A percentile compares a stretch with the other conserved stretches of the same genome.
phyloP scores from a whole-genome alignment of 129 eudicot genomes.

The Apium graveolens region DNA sequence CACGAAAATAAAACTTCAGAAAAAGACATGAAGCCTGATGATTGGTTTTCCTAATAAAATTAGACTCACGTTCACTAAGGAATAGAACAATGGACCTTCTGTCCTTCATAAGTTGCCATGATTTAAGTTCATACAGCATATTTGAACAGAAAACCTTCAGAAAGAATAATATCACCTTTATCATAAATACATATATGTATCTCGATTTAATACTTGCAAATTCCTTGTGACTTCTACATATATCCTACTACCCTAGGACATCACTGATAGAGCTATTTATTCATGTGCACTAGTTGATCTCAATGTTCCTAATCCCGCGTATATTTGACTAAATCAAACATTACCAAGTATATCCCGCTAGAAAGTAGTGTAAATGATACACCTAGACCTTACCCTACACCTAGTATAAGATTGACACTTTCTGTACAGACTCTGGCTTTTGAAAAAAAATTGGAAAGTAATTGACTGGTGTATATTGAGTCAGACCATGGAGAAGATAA shows the following conservation, averaged over 20 bases:
- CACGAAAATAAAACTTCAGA: constrained; percentile 5
- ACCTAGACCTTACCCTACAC: background rate
- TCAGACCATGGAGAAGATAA: background rate
- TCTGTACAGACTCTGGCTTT: background rate
- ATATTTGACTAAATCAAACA: background rate
- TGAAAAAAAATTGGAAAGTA: background rate
- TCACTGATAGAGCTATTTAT: background rate
- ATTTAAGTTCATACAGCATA: background rate
- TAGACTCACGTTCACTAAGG: background rate
- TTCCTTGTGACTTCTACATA: background rate
- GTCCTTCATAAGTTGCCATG: background rate
- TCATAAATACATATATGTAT: background rate
- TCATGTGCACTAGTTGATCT: background rate
- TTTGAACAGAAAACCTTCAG: background rate
- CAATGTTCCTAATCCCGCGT: background rate
- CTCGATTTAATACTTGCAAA: background rate
- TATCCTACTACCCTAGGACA: background rate
- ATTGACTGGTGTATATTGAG: background rate
- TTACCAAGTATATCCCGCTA: background rate
- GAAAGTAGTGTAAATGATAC: background rate
- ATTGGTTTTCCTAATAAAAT: background rate
- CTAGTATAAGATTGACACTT: background rate
- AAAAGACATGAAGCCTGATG: too few species aligned
- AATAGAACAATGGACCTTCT: background rate
- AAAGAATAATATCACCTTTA: background rate